phyloP scores from a whole-genome alignment of 1,284 basidiomycete species.

The Anthracocystis panici-leucophaei region DNA sequence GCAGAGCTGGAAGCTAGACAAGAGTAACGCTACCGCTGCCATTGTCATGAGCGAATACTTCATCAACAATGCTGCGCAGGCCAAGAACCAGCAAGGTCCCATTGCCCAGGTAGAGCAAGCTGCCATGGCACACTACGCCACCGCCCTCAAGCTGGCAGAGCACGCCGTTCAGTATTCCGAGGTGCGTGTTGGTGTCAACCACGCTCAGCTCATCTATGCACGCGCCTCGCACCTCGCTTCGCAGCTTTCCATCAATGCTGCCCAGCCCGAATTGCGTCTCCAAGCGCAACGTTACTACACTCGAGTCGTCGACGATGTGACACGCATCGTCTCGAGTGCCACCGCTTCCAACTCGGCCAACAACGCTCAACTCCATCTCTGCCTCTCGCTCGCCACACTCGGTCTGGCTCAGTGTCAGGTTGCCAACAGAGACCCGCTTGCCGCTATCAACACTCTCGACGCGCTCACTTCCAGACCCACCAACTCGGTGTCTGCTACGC shows the following conservation, averaged over 20 bases:
- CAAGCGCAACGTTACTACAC: slow-evolving; percentile 63
- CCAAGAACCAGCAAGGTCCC: slow-evolving; percentile 24
- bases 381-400: slow-evolving; percentile 61
- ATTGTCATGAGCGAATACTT: slow-evolving; percentile 63
- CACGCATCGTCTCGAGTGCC: slow-evolving; percentile 31
- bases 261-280: slow-evolving; percentile 52
- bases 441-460: slow-evolving; percentile 64
- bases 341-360: slow-evolving; percentile 16
- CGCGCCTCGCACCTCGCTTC: slow-evolving; percentile 62
- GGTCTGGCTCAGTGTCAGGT: slow-evolving; percentile 66
- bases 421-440: slow-evolving; percentile 54
- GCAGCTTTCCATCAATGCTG: slow-evolving; percentile 49
- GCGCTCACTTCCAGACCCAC: slow-evolving; percentile 47
- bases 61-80: slow-evolving; percentile 50
- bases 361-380: slow-evolving; percentile 46
- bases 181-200: slow-evolving; percentile 50
- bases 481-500: slow-evolving; percentile 37
- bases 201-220: slow-evolving; percentile 63
- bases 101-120: slow-evolving; percentile 29
- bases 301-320: slow-evolving; percentile 58
- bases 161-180: slow-evolving; percentile 69
- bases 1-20: slow-evolving; percentile 65
- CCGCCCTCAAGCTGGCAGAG: slow-evolving; percentile 66
- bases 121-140: slow-evolving; percentile 50
- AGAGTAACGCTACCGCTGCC: slow-evolving; percentile 65